Percentiles rank a stretch among this genome's conserved stretches.
Evolutionary conservation across 257 asterid genomes (phyloP).

Genomic region (Vinca minor): DNA sequence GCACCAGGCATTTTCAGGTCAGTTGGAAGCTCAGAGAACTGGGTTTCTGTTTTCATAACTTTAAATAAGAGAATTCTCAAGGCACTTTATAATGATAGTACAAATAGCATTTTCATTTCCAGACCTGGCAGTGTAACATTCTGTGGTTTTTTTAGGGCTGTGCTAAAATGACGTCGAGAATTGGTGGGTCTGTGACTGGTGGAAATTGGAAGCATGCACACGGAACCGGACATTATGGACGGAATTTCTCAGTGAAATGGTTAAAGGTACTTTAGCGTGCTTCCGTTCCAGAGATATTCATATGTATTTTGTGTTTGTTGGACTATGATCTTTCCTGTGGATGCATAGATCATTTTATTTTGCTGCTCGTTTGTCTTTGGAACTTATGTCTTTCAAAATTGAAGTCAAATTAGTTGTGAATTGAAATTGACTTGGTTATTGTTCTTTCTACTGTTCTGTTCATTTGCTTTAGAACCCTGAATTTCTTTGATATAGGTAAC

Average conservation of each 20-base stretch:
- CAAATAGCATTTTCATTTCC: neutral
- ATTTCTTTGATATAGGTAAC: neutral
- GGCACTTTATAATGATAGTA: neutral
- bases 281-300: neutral
- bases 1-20: conserved; percentile 96
- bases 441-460: neutral
- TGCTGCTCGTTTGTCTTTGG: neutral
- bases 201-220: conserved; percentile 98
- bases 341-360: neutral
- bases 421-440: neutral
- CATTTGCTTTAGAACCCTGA: neutral
- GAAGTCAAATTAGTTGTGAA: neutral
- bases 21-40: conserved; percentile 13
- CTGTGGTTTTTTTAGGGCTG: conserved; percentile 53
- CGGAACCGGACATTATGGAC: conserved; percentile 96
- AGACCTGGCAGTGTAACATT: conserved; percentile 7
- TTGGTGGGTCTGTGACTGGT: conserved; percentile 78
- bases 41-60: neutral
- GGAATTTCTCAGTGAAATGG: conserved; percentile 90
- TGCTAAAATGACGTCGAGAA: conserved; percentile 92
- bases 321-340: neutral
- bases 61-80: neutral
- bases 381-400: neutral
- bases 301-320: neutral
- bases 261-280: conserved; percentile 47